phyloP scores from a whole-genome alignment of 2,329 filamentous ascomycete species.

The Fulvia fulva region DNA sequence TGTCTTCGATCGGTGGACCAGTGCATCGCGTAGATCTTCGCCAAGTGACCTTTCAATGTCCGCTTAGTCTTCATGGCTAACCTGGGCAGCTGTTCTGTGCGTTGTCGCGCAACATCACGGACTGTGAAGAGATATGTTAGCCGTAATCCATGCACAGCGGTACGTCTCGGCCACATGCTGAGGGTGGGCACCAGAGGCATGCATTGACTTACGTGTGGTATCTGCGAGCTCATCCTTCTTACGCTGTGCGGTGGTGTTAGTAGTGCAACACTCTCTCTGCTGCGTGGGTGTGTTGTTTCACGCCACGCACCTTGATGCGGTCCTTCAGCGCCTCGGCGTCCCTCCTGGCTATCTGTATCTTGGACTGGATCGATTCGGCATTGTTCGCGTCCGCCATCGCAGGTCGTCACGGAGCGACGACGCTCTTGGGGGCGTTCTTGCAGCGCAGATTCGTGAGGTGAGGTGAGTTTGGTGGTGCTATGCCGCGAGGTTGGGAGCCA shows the following conservation, averaged over 20 bases:
- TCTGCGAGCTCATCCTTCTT: slow-evolving; percentile 99
- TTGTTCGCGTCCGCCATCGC: slow-evolving; percentile 46
- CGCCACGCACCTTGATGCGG: slow-evolving; percentile 49
- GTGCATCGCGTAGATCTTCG: slow-evolving; percentile 99
- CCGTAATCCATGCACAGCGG: slow-evolving; percentile 1
- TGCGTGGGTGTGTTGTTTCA: slow-evolving; percentile 29
- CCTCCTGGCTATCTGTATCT: slow-evolving; percentile 92
- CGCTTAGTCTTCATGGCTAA: slow-evolving; percentile 97
- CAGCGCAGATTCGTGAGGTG: slow-evolving; percentile 8
- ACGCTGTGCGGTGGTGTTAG: slow-evolving; percentile 40
- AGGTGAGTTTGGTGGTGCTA: slow-evolving; percentile 2
- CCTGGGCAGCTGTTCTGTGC: slow-evolving; percentile 85
- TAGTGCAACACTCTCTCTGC: background rate
- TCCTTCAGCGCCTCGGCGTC: slow-evolving; percentile 98
- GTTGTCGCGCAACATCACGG: slow-evolving; percentile 84
- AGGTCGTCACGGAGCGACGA: slow-evolving; percentile 20
- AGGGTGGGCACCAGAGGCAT: slow-evolving; percentile 3
- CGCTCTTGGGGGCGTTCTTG: slow-evolving; percentile 12
- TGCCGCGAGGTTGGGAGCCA: background rate
- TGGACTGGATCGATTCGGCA: slow-evolving; percentile 50
- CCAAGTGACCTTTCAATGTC: slow-evolving; percentile 93
- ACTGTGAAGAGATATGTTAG: slow-evolving; percentile 53
- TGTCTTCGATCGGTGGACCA: slow-evolving; percentile 98
- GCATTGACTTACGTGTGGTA: slow-evolving; percentile 74
- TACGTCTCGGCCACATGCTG: slow-evolving; percentile 4